Evolutionary conservation across 2,329 filamentous ascomycete species (phyloP).

Genomic region (Tetracladium maxilliforme): DNA sequence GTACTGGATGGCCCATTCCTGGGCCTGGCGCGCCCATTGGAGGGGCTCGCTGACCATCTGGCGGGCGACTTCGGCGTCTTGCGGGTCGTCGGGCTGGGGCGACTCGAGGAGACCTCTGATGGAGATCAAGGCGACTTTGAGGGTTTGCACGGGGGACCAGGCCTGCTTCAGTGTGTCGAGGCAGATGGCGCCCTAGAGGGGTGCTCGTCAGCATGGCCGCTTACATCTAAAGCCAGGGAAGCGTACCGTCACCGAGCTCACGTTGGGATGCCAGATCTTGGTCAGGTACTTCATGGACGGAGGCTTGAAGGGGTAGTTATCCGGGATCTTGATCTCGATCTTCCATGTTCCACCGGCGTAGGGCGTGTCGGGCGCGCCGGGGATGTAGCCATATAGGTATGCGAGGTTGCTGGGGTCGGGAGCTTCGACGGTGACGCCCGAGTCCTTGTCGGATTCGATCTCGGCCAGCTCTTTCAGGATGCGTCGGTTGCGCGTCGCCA

Average conservation of each 20-base stretch:
- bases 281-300: constrained; percentile 86
- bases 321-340: constrained; percentile 77
- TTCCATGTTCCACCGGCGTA: constrained; percentile 76
- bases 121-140: constrained; percentile 88
- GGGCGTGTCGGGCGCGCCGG: constrained; percentile 79
- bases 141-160: constrained; percentile 93
- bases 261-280: constrained; percentile 93
- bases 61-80: constrained; percentile 86
- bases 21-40: constrained; percentile 66
- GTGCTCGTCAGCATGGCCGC: constrained; percentile 10
- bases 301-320: constrained; percentile 85
- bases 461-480: constrained; percentile 66
- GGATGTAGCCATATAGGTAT: constrained; percentile 71
- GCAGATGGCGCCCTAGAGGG: constrained; percentile 82
- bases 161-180: constrained; percentile 79
- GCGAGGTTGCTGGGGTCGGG: constrained; percentile 57
- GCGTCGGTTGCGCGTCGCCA: constrained; percentile 23
- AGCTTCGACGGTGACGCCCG: constrained; percentile 58
- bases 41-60: constrained; percentile 74
- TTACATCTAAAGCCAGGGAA: not conserved
- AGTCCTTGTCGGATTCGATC: constrained; percentile 59
- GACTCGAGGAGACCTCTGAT: constrained; percentile 85
- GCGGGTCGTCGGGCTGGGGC: constrained; percentile 90
- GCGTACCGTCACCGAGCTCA: constrained; percentile 82
- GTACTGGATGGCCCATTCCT: constrained; percentile 79